Evolutionary conservation across 129 eudicot genomes (phyloP).

Genomic region (Heracleum sosnowskyi): DNA sequence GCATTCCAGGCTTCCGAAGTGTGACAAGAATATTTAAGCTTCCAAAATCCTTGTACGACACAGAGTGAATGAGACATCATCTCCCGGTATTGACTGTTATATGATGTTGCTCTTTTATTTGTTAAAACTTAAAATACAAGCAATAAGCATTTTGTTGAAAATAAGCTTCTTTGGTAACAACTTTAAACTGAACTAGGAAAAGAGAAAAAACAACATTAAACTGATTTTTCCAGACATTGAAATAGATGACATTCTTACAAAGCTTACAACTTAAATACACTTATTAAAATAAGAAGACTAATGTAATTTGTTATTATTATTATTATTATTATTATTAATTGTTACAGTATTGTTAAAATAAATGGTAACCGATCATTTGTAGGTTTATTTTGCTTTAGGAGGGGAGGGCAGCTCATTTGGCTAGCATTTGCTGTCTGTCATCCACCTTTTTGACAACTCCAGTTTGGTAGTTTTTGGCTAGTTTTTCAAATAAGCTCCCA

Average conservation of each 20-base stretch:
- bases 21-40: conserved; percentile 57
- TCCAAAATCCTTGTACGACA: conserved; percentile 57
- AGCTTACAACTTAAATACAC: not conserved
- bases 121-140: not conserved
- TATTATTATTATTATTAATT: too few species aligned
- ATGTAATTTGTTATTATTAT: too few species aligned
- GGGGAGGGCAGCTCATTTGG: not conserved
- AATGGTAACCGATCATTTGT: not conserved
- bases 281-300: not conserved
- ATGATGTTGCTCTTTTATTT: not conserved
- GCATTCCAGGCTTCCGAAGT: conserved; percentile 39
- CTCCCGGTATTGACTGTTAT: not conserved
- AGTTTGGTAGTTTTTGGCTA: conserved; percentile 20
- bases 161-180: not conserved
- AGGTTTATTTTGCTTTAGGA: not conserved
- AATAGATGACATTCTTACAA: not conserved
- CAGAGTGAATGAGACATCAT: conserved; percentile 20
- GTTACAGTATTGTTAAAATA: not conserved
- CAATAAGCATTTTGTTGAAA: not conserved
- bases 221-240: not conserved
- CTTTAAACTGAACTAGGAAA: not conserved
- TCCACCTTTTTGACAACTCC: conserved; percentile 1
- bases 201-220: not conserved
- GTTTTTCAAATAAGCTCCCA: conserved; percentile 45
- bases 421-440: not conserved